Evolutionary conservation across 495 filamentous ascomycete species (phyloP).

Genomic region (Penicillium verhagenii): DNA sequence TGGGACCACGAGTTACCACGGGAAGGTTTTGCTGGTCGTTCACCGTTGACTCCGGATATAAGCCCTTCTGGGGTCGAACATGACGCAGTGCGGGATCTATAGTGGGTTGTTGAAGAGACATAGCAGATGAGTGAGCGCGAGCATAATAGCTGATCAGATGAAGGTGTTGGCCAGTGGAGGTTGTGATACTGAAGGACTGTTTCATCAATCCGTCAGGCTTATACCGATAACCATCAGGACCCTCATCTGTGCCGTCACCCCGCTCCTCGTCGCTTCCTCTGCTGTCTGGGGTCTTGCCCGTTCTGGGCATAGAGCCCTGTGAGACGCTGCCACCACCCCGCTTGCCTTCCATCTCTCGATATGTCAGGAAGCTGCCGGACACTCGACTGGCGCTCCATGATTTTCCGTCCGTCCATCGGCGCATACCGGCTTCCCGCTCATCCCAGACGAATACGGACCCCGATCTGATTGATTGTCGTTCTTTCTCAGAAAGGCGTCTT

Average conservation of each 20-base stretch:
- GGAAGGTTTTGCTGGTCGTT: constrained; percentile 74
- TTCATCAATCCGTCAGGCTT: constrained; percentile 98
- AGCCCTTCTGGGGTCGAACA: constrained; percentile 81
- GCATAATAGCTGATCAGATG: constrained; percentile 97
- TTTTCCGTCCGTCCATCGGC: constrained; percentile 97
- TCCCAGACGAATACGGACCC: constrained; percentile 99
- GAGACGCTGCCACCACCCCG: constrained; percentile 64
- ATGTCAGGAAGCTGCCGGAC: constrained; percentile 95
- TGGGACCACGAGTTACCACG: constrained; percentile 61
- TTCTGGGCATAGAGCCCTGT: constrained; percentile 51
- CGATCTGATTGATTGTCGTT: constrained; percentile 88
- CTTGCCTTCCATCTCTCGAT: constrained; percentile 98
- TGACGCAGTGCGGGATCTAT: constrained; percentile 77
- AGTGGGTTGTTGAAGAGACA: constrained; percentile 72
- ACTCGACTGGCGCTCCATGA: constrained; percentile 98
- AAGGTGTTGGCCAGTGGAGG: constrained; percentile 81
- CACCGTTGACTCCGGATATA: constrained; percentile 97
- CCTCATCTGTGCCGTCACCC: constrained; percentile 71
- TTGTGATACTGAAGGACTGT: constrained; percentile 99
- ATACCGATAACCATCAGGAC: constrained; percentile 94
- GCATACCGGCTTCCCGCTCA: constrained; percentile 96
- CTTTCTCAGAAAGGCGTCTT: constrained; percentile 91
- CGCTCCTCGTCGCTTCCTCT: constrained; percentile 76
- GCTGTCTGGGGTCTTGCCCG: constrained; percentile 79
- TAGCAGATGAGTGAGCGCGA: constrained; percentile 65